Percentiles rank a stretch among this genome's conserved stretches.
Conservation (phyloP, 306 rosid species). For the Cercis canadensis region DNA sequence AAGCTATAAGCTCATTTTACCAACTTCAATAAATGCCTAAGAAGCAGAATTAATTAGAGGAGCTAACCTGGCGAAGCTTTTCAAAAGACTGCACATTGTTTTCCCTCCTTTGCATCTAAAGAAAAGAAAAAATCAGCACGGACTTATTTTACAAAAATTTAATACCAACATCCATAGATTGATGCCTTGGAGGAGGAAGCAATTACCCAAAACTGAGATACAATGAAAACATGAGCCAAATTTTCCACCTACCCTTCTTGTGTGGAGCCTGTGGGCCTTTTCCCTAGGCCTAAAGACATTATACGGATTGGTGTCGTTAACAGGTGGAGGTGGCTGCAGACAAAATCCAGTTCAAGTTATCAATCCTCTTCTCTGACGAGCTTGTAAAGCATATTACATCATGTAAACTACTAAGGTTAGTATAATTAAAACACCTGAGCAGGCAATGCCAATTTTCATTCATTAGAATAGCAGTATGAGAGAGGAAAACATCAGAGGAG, state of each 20-base stretch:
- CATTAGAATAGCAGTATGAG: background rate
- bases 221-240: constrained; percentile 33
- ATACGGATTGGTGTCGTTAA: constrained; percentile 95
- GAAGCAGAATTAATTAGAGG: constrained; percentile 26
- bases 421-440: background rate
- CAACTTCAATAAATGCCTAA: constrained; percentile 20
- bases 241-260: constrained; percentile 81
- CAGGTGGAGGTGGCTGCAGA: constrained; percentile 97
- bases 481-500: constrained; percentile 9
- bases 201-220: constrained; percentile 41
- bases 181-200: constrained; percentile 30
- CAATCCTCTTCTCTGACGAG: constrained; percentile 36
- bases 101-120: constrained; percentile 97
- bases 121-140: constrained; percentile 35
- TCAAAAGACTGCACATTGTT: constrained; percentile 98
- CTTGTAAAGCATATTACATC: constrained; percentile 29
- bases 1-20: constrained; percentile 24
- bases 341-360: constrained; percentile 41
- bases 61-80: constrained; percentile 95
- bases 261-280: constrained; percentile 96
- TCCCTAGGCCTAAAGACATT: constrained; percentile 99
- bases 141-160: constrained; percentile 11
- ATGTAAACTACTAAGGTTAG: constrained; percentile 4
- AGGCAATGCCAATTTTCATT: background rate
- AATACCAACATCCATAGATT: constrained; percentile 10